These are phyloP conservation scores for Podaxis sp. DNA, from an alignment of 768 basidiomycete genomes.

Conservation along the genomic window DNA sequence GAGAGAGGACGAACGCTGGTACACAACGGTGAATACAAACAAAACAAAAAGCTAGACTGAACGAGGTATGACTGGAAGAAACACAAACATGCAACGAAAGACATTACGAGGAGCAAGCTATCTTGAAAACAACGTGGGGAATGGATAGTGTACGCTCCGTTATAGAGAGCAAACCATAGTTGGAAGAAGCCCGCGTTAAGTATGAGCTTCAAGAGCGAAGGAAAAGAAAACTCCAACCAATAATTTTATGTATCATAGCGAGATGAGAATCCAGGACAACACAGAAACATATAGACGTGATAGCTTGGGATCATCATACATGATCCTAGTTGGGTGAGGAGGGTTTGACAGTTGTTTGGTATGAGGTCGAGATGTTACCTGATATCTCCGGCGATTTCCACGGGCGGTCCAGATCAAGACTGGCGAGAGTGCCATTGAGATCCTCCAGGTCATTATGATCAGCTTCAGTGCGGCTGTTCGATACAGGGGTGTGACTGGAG, in stretches of 20 bases:
- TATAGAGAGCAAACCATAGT: slow-evolving; percentile 14
- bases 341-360: slow-evolving; percentile 16
- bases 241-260: slow-evolving; percentile 29
- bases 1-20: background rate
- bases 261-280: slow-evolving; percentile 29
- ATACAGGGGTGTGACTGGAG: slow-evolving; percentile 40
- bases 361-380: slow-evolving; percentile 6
- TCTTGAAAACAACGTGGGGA: slow-evolving; percentile 8
- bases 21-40: slow-evolving; percentile 14
- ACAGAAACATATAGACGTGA: slow-evolving; percentile 21
- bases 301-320: slow-evolving; percentile 11
- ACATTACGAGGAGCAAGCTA: slow-evolving; percentile 11
- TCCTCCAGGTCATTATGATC: slow-evolving; percentile 55
- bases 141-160: background rate
- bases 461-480: slow-evolving; percentile 34
- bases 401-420: slow-evolving; percentile 58
- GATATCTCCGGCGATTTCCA: slow-evolving; percentile 26
- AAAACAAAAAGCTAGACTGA: slow-evolving; percentile 22
- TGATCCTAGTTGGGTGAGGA: slow-evolving; percentile 17
- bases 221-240: slow-evolving; percentile 22
- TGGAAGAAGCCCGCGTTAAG: slow-evolving; percentile 11
- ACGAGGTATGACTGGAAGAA: slow-evolving; percentile 14
- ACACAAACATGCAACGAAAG: slow-evolving; percentile 8
- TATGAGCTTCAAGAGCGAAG: slow-evolving; percentile 9
- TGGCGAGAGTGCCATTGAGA: slow-evolving; percentile 75